These are phyloP conservation scores for Saccharomycopsis oosterbeekiorum DNA, from an alignment of 805 yeast genomes.

Conservation along the genomic window DNA sequence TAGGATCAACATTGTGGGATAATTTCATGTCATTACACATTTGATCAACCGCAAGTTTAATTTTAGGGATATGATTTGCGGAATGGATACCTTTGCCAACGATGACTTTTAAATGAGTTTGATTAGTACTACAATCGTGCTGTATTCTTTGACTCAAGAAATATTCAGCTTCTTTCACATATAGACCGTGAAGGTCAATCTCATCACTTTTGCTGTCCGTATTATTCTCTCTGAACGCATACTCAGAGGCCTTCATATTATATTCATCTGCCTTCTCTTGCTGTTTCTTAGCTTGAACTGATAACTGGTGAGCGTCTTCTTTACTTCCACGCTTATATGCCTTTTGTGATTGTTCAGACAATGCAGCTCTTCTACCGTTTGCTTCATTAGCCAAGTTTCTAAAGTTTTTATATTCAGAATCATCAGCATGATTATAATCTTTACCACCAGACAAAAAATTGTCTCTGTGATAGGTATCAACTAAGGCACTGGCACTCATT, in stretches of 20 bases:
- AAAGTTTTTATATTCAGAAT: slow-evolving; percentile 49
- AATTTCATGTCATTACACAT: slow-evolving; percentile 61
- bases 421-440: slow-evolving; percentile 70
- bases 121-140: slow-evolving; percentile 49
- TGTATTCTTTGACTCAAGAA: slow-evolving; percentile 63
- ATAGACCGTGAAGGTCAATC: slow-evolving; percentile 88
- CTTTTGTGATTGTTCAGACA: slow-evolving; percentile 58
- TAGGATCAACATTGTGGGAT: slow-evolving; percentile 49
- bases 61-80: slow-evolving; percentile 67
- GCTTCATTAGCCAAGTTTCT: slow-evolving; percentile 64
- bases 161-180: slow-evolving; percentile 78
- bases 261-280: slow-evolving; percentile 51
- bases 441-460: slow-evolving; percentile 22
- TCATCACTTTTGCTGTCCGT: slow-evolving; percentile 78
- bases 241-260: slow-evolving; percentile 80
- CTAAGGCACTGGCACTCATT: slow-evolving; percentile 5
- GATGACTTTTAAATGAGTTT: slow-evolving; percentile 62
- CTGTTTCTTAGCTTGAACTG: slow-evolving; percentile 57
- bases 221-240: slow-evolving; percentile 80
- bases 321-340: slow-evolving; percentile 74
- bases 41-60: slow-evolving; percentile 81
- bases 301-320: slow-evolving; percentile 58
- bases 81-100: slow-evolving; percentile 94
- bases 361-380: slow-evolving; percentile 42
- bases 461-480: slow-evolving; percentile 7